Evolutionary conservation across 805 yeast genomes (phyloP).

Genomic region (Metschnikowia peoriensis): DNA sequence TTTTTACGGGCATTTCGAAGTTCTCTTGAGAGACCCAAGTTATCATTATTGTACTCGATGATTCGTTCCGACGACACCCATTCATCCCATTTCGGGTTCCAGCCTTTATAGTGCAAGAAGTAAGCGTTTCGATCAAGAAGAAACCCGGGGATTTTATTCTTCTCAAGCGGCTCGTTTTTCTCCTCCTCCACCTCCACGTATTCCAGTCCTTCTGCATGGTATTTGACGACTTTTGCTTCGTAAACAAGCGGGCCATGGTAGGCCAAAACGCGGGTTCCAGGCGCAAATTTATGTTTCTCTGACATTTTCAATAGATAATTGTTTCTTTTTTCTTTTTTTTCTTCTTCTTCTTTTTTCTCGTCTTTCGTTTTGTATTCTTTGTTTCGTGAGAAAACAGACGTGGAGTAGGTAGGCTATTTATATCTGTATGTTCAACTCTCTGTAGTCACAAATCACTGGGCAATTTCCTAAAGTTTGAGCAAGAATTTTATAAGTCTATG

Average conservation of each 20-base stretch:
- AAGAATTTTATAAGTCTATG: too few relatives aligned
- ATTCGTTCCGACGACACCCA: constrained; percentile 80
- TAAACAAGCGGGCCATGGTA: constrained; percentile 89
- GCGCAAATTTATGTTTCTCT: constrained; percentile 9
- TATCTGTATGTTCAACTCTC: neutral
- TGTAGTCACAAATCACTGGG: neutral
- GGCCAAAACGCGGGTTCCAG: constrained; percentile 50
- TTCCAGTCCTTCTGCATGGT: constrained; percentile 54
- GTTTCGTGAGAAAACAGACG: too few relatives aligned
- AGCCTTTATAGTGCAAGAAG: constrained; percentile 87
- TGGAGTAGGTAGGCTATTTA: neutral
- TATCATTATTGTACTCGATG: constrained; percentile 66
- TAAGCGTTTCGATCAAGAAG: constrained; percentile 41
- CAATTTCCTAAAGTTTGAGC: too few relatives aligned
- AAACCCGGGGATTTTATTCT: constrained; percentile 26
- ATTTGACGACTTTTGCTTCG: constrained; percentile 76
- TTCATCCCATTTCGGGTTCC: constrained; percentile 97
- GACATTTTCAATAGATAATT: neutral
- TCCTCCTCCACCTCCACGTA: constrained; percentile 42
- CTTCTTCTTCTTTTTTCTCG: neutral
- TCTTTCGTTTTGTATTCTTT: too few relatives aligned
- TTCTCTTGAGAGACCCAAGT: constrained; percentile 42
- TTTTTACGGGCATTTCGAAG: constrained; percentile 20
- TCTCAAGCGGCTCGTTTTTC: constrained; percentile 32
- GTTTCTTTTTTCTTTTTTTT: neutral